phyloP scores from a whole-genome alignment of 2,329 filamentous ascomycete genomes.

The Emmonsia crescens region DNA sequence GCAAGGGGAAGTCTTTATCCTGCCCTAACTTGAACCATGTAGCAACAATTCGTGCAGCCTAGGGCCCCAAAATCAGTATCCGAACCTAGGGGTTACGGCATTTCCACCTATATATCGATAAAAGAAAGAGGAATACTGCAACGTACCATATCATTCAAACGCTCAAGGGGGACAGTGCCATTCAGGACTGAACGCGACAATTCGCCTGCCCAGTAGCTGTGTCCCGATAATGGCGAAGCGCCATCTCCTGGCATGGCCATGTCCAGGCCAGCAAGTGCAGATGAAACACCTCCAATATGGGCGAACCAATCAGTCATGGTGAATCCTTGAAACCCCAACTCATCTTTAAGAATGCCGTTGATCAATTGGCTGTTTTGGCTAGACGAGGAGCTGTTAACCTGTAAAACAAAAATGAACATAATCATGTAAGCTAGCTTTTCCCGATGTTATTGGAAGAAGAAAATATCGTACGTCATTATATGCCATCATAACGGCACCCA shows the following conservation, averaged over 20 bases:
- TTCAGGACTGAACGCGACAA: constrained; percentile 47
- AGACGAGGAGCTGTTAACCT: constrained; percentile 55
- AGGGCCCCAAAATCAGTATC: constrained; percentile 9
- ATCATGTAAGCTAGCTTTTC: background rate
- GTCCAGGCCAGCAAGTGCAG: constrained; percentile 53
- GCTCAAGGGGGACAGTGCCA: constrained; percentile 45
- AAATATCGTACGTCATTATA: constrained; percentile 30
- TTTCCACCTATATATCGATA: background rate
- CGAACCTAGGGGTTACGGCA: background rate
- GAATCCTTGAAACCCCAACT: constrained; percentile 61
- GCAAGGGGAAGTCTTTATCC: constrained; percentile 45
- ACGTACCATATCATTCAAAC: constrained; percentile 42
- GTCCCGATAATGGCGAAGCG: constrained; percentile 41
- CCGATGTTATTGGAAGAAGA: background rate
- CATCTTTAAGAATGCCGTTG: constrained; percentile 61
- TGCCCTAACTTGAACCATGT: constrained; percentile 48
- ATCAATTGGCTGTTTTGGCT: constrained; percentile 59
- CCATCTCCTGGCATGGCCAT: constrained; percentile 60
- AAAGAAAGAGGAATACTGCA: background rate
- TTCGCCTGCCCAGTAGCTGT: constrained; percentile 46
- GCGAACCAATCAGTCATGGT: constrained; percentile 62
- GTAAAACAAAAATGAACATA: background rate
- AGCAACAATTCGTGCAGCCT: constrained; percentile 47
- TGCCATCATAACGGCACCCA: constrained; percentile 35
- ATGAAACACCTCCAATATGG: constrained; percentile 49